Base-by-base conservation (phyloP, 2,329 filamentous ascomycete genomes). In the Fusarium euwallaceae region DNA sequence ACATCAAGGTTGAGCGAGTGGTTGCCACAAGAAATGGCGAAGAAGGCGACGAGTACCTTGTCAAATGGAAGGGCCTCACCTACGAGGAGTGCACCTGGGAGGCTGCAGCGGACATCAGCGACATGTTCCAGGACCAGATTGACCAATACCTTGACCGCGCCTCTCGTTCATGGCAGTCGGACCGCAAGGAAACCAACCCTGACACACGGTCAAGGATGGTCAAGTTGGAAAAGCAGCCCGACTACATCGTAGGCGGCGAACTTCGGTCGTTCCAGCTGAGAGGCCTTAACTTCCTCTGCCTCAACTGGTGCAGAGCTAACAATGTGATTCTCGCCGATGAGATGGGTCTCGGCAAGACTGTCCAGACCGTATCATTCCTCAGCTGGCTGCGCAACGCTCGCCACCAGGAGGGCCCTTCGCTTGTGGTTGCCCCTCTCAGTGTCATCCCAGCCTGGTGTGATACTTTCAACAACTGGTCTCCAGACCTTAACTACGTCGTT, bases 41-140 rank as follows among this genome's bases (percentile, higher is more conserved):
- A 16, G 92, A 94, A 10, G 94, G 92, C 59, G 90, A 90, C 1
- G 95, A 98, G 81, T 99, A 99, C 82, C 94, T 92, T 74, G 93
- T 98, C 83, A 99, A 99, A 85, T 99, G 97, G 95, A 97, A 97
- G 83, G 94, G 94, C 12, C 89, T 98, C 61, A 94, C 93, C 62
- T 99, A 99, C 81, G 95, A 98, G 78, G 92, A 92, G 72, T 98
- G 94, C 83, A 99, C 97, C 2, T 99, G 97, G 97, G 97, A 99
- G 82, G 84, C 87, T 45, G 94, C 92, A 43, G 88, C 90, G 7
- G 88, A 96, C 37, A 90, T 98, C 77, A 94, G 92, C 80, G 86
- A 91, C 36, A 90, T 94, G 63, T 95, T 95, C 58, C 95, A 98
- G 82, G 90, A 91, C 78, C 94, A 97, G 84, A 96, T 99, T 78